These are phyloP conservation scores for Phialophora macrospora DNA, from an alignment of 2,329 filamentous ascomycete species.

Conservation along the genomic window DNA sequence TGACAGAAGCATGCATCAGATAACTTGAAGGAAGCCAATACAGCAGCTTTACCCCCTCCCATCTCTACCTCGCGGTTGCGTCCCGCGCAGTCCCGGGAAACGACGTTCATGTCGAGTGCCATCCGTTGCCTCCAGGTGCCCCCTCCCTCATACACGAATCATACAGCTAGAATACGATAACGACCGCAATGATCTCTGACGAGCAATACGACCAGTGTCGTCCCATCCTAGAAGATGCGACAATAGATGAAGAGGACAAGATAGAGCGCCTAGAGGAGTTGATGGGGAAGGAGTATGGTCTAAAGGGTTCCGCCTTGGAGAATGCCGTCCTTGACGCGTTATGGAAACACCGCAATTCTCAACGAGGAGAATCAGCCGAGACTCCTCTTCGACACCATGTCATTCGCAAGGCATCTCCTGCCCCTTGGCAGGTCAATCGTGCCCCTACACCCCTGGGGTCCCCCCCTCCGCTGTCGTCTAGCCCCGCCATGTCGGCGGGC, in stretches of 20 bases:
- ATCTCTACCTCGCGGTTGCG: neutral
- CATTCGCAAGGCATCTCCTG: constrained; percentile 86
- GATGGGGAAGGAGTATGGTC: constrained; percentile 74
- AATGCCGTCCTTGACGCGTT: constrained; percentile 88
- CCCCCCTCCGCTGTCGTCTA: constrained; percentile 78
- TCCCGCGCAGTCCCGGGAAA: neutral
- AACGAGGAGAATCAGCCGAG: constrained; percentile 64
- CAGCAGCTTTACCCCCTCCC: constrained; percentile 4
- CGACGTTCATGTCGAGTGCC: constrained; percentile 26
- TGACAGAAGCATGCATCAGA: constrained; percentile 1
- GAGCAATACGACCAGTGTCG: constrained; percentile 90
- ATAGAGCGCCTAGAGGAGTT: constrained; percentile 88
- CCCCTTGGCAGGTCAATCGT: constrained; percentile 82
- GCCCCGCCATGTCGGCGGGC: constrained; percentile 77
- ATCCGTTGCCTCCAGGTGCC: neutral
- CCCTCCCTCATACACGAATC: neutral
- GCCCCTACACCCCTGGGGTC: constrained; percentile 78
- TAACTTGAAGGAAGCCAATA: constrained; percentile 1
- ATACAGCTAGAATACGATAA: constrained; percentile 22
- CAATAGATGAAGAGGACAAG: constrained; percentile 91
- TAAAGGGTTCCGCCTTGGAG: constrained; percentile 78
- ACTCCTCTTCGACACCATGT: constrained; percentile 86
- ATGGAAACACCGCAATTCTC: constrained; percentile 69
- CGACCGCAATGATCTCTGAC: constrained; percentile 78
- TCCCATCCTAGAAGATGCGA: constrained; percentile 80